Evolutionary conservation across 2,329 filamentous ascomycete genomes (phyloP).

Genomic region (Fusarium denticulatum): DNA sequence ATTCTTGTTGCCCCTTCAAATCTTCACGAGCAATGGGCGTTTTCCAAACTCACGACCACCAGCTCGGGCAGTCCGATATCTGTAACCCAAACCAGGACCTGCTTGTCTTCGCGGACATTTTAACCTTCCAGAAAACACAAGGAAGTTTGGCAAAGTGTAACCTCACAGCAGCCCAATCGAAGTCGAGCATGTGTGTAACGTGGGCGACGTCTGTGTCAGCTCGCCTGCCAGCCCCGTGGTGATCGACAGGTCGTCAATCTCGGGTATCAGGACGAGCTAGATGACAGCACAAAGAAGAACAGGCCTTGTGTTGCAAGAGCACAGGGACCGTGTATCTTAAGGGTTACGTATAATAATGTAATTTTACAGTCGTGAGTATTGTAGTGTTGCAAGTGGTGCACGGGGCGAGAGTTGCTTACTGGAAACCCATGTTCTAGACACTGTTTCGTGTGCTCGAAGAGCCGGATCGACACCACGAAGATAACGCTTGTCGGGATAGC

Average conservation of each 20-base stretch:
- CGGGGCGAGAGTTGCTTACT: not conserved
- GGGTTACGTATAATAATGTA: slow-evolving; percentile 16
- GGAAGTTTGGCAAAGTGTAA: slow-evolving; percentile 8
- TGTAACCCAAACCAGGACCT: slow-evolving; percentile 22
- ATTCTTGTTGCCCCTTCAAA: slow-evolving; percentile 36
- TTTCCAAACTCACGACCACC: slow-evolving; percentile 14
- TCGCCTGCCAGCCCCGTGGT: slow-evolving; percentile 33
- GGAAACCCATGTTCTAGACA: not conserved
- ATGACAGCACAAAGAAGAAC: slow-evolving; percentile 14
- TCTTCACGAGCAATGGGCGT: slow-evolving; percentile 34
- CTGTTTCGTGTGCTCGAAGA: slow-evolving; percentile 3
- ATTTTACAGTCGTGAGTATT: not conserved
- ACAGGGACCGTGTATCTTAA: not conserved
- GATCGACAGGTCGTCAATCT: slow-evolving; percentile 45
- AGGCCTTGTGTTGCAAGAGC: slow-evolving; percentile 10
- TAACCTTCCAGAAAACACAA: slow-evolving; percentile 38
- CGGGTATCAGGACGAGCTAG: slow-evolving; percentile 41
- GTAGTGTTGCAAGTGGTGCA: not conserved
- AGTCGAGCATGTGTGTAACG: slow-evolving; percentile 30
- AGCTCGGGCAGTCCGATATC: slow-evolving; percentile 22
- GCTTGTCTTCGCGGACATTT: slow-evolving; percentile 8
- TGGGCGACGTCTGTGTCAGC: slow-evolving; percentile 27
- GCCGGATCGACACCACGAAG: slow-evolving; percentile 29
- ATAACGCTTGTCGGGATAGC: slow-evolving; percentile 29
- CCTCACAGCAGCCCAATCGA: slow-evolving; percentile 25